Percentiles rank a stretch among this genome's conserved stretches.
These are phyloP conservation scores for Tylopilus felleus DNA, from an alignment of 768 basidiomycete genomes.

Conservation along the genomic window DNA sequence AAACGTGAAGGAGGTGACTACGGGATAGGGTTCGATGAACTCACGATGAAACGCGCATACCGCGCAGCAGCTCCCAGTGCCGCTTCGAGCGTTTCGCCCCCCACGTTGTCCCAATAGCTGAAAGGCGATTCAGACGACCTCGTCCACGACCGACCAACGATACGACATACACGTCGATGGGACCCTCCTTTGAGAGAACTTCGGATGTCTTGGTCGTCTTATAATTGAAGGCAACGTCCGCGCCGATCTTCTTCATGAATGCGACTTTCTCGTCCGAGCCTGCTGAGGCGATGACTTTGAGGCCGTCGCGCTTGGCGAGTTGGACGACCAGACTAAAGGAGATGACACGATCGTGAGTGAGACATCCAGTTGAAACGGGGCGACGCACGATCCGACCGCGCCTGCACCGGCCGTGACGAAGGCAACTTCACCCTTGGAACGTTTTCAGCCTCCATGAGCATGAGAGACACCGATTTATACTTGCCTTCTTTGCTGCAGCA, in stretches of 20 bases:
- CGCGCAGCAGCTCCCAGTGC: conserved; percentile 1
- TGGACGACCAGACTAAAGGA: not conserved
- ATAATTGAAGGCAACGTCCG: conserved; percentile 2
- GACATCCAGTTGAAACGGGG: not conserved
- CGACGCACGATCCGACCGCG: conserved; percentile 1
- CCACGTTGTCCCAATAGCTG: conserved; percentile 7
- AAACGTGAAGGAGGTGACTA: not conserved
- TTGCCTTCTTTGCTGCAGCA: not conserved
- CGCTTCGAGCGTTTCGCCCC: conserved; percentile 3
- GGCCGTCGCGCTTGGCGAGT: conserved; percentile 9
- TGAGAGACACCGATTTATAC: not conserved
- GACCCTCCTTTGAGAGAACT: conserved; percentile 3
- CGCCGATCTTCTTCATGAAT: conserved; percentile 3
- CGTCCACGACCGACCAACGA: not conserved
- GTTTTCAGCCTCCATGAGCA: not conserved
- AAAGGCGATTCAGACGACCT: not conserved
- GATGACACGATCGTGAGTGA: not conserved
- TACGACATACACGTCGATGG: not conserved
- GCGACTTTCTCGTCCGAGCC: conserved; percentile 3
- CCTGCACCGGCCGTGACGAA: conserved; percentile 5
- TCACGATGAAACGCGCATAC: conserved; percentile 6
- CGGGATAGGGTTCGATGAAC: not conserved
- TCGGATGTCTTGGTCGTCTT: conserved; percentile 5
- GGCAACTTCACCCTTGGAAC: not conserved
- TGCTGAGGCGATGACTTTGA: conserved; percentile 7